A percentile compares a stretch with the other conserved stretches of the same genome.
Evolutionary conservation across 257 asterid species (phyloP).

Genomic region (Jacaranda mimosifolia): DNA sequence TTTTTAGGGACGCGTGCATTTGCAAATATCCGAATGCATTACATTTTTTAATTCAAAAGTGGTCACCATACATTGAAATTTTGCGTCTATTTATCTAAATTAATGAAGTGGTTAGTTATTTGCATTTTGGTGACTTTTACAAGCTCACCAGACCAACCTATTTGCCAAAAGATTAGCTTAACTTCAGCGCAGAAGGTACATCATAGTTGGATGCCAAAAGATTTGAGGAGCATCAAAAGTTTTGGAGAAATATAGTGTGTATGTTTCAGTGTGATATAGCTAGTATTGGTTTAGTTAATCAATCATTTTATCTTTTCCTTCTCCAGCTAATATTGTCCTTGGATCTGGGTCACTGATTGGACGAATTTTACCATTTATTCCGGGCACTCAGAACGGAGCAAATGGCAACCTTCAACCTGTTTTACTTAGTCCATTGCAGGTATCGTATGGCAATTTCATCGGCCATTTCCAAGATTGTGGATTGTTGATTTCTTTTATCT

Average conservation of each 20-base stretch:
- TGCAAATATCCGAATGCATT: too few relatives aligned
- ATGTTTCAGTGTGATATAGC: not conserved
- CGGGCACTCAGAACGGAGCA: conserved; percentile 55
- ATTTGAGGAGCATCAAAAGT: not conserved
- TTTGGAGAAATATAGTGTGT: not conserved
- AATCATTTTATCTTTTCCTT: conserved; percentile 17
- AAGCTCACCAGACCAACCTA: not conserved
- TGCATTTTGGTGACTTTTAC: too few relatives aligned
- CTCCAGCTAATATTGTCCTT: conserved; percentile 75
- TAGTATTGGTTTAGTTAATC: conserved; percentile 2
- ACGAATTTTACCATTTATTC: conserved; percentile 73
- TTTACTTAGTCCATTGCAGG: conserved; percentile 92
- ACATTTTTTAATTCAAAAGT: too few relatives aligned
- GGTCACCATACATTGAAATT: too few relatives aligned
- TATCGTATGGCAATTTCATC: conserved; percentile 37
- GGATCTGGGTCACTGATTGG: conserved; percentile 90
- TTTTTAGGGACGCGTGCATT: too few relatives aligned
- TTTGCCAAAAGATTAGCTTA: not conserved
- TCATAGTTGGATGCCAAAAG: not conserved
- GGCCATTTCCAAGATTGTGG: not conserved
- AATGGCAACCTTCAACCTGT: conserved; percentile 53
- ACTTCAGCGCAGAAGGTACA: not conserved
- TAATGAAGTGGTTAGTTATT: not conserved
- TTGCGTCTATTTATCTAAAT: too few relatives aligned
- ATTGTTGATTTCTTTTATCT: not conserved